Conservation (phyloP, 108 stramenopile species). For the Schizochytrium sp. region DNA sequence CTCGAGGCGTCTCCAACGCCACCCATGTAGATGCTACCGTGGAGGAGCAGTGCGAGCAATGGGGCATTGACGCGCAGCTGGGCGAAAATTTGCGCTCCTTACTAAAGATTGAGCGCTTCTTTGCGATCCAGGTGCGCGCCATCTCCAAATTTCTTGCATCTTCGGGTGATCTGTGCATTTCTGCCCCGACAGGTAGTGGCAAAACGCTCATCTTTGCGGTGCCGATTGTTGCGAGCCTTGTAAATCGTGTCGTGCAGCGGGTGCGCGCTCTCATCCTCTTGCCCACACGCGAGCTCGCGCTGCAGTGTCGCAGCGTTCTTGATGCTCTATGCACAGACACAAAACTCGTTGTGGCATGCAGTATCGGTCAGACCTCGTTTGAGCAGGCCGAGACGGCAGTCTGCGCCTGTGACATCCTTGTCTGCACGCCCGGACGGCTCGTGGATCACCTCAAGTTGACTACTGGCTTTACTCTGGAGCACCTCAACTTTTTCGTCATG, state of each 20-base stretch:
- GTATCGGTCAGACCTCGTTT: neutral
- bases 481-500: slow-evolving; percentile 1
- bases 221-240: neutral
- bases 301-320: neutral
- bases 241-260: neutral
- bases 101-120: neutral
- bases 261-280: neutral
- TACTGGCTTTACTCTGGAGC: neutral
- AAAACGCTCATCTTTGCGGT: slow-evolving; percentile 3
- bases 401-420: neutral
- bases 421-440: neutral
- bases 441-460: neutral
- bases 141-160: neutral
- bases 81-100: neutral
- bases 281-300: neutral
- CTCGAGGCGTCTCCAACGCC: neutral
- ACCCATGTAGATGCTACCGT: neutral
- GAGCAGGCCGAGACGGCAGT: neutral
- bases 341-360: neutral
- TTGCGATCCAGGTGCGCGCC: neutral
- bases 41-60: neutral
- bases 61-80: neutral
- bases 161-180: neutral
- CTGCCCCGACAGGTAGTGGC: neutral
- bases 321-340: neutral